Evolutionary conservation across 1,284 basidiomycete species (phyloP), one percentile per base, ranked within the genome.

Genomic region (Rhizoctonia solani): DNA sequence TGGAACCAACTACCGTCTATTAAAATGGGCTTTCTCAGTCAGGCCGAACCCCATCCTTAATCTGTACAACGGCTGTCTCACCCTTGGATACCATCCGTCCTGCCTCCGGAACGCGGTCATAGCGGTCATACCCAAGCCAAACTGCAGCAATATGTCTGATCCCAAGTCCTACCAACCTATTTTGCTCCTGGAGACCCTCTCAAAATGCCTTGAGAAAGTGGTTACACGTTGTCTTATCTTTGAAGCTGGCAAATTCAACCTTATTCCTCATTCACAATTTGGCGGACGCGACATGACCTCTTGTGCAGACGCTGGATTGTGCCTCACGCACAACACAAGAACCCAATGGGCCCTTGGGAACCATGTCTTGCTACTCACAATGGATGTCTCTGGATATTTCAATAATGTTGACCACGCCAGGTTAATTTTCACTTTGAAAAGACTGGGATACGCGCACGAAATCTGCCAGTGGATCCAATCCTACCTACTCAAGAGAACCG

Each of bases 61-160:
- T 16, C 37, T 70, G 2, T 58, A 55, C 39, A 66, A 52, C 58
- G 59, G 49, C 34, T 78, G 88, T 85, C 70, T 81, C 83, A 23
- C 86, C 77, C 86, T 88, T 87, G 68, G 54, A 72, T 68, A 70
- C 66, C 74, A 75, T 70, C 75, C 74, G 3, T 37, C 50, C 6
- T 29, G 53, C 19, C 73, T 70, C 61, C 66, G 70, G 16, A 68
- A 69, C 19, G 72, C 74, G 0, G 69, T 75, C 0, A 71, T 73
- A 4, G 70, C 73, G 1, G 72, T 72, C 2, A 68, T 76, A 1
- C 70, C 71, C 2, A 76, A 75, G 65, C 73, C 73, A 4, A 32
- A 69, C 2, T 74, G 74, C 29, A 66, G 70, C 5, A 73, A 75
- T 70, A 75, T 73, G 71, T 72, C 74, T 11, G 71, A 73, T 11